Evolutionary conservation across 1,284 basidiomycete species (phyloP).

Genomic region (Ganoderma lingzhi): DNA sequence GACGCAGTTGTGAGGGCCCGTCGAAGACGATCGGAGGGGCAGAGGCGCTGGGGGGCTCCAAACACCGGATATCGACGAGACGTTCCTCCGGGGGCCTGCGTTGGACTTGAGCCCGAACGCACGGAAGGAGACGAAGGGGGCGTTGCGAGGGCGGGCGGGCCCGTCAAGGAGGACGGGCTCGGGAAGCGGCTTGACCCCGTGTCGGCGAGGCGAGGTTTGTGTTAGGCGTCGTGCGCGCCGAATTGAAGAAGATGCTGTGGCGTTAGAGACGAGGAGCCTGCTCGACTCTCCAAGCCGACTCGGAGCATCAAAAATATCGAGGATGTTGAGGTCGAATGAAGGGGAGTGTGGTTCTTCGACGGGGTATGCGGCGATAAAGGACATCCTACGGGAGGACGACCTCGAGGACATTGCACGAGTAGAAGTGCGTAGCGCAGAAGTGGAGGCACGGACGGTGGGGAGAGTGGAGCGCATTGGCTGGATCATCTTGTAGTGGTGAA

Average conservation of each 20-base stretch:
- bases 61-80: constrained; percentile 2
- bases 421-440: constrained; percentile 4
- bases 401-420: background rate
- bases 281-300: constrained; percentile 39
- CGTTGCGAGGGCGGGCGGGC: constrained; percentile 33
- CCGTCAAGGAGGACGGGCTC: constrained; percentile 39
- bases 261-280: constrained; percentile 31
- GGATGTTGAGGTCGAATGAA: constrained; percentile 34
- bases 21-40: constrained; percentile 39
- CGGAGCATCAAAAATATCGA: constrained; percentile 44
- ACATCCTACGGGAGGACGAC: constrained; percentile 9
- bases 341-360: constrained; percentile 15
- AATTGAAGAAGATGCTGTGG: constrained; percentile 19
- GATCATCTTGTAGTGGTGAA: constrained; percentile 8
- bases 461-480: constrained; percentile 16
- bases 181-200: constrained; percentile 34
- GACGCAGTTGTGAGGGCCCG: constrained; percentile 38
- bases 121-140: constrained; percentile 11
- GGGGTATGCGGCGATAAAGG: constrained; percentile 19
- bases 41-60: constrained; percentile 26
- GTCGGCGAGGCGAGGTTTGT: constrained; percentile 1
- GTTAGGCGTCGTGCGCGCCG: constrained; percentile 20
- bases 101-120: background rate
- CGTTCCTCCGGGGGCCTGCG: background rate
- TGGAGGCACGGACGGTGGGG: constrained; percentile 11